Evolutionary conservation across 83 land plant species (phyloP), one percentile per base, ranked within the genome.

Genomic region (Picea abies): DNA sequence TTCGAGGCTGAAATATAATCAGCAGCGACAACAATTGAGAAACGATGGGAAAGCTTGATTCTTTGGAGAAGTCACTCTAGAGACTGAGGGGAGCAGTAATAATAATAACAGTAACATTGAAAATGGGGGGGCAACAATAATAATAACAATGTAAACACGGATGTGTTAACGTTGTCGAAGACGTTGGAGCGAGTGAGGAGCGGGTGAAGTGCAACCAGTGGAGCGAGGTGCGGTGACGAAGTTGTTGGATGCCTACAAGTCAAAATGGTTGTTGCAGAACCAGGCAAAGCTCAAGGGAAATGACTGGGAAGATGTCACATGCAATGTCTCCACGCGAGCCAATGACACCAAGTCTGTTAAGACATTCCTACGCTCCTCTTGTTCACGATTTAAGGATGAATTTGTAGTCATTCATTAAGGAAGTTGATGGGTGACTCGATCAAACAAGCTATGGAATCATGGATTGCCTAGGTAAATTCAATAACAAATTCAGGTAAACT

Each of bases 251-350:
- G 92, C 90, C 19, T 94, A 94, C 69, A 95, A 91, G 78, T 65
- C 84, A 69, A 94, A 94, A 68, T 94, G 94, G 90, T 77, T 81
- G 17, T 83, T 91, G 5, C 68, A 93, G 63, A 91, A 90, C 80
- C 62, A 95, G 62, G 96, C 96, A 25, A 94, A 91, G 77, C 88
- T 94, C 52, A 91, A 94, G 72, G 93, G 95, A 6, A 89, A 88
- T 5, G 96, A 94, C 61, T 94, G 96, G 96, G 91, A 91, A 32
- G 96, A 94, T 7, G 90, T 94, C 9, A 93, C 96, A 12, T 76
- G 76, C 12, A 79, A 83, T 17, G 96, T 94, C 0, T 93, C 92
- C 4, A 19, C 88, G 2, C 82, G 92, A 4, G 84, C 79, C 12
- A 80, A 84, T 22, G 84, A 65, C 37, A 71, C 84, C 60, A 90